Percentiles rank a stretch among this genome's conserved stretches.
These are phyloP conservation scores for Streptanthus diversifolius DNA, from an alignment of 345 rosid species.

Conservation along the genomic window DNA sequence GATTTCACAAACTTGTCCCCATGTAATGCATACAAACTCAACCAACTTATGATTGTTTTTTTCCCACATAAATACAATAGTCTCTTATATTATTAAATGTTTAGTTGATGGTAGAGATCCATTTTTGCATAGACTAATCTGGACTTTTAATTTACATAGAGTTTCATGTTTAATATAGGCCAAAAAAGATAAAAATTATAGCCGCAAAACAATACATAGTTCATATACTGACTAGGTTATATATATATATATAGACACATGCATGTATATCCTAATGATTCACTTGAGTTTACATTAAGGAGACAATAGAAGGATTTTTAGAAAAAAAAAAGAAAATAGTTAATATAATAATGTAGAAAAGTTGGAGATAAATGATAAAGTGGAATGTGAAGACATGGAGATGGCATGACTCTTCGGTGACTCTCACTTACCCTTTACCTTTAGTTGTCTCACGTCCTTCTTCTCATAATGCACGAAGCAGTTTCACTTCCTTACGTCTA, in stretches of 20 bases:
- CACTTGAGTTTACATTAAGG: neutral
- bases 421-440: conserved; percentile 17
- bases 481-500: conserved; percentile 31
- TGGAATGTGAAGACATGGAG: conserved; percentile 29
- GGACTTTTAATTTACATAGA: neutral
- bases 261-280: neutral
- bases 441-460: conserved; percentile 27
- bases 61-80: neutral
- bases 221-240: neutral
- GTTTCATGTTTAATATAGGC: neutral
- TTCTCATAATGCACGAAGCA: conserved; percentile 36
- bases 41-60: conserved; percentile 8
- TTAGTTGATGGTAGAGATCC: neutral
- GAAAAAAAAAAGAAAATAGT: neutral
- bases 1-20: conserved; percentile 28
- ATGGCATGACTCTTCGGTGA: conserved; percentile 28
- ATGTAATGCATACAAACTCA: conserved; percentile 26
- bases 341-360: neutral
- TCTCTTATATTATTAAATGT: neutral
- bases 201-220: neutral
- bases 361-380: conserved; percentile 1
- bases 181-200: neutral
- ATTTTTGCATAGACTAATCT: neutral
- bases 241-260: neutral
- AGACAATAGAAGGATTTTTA: neutral